These are phyloP conservation scores for Backusella luteola DNA, from an alignment of 192 early-diverging fungal genomes.

Conservation along the genomic window DNA sequence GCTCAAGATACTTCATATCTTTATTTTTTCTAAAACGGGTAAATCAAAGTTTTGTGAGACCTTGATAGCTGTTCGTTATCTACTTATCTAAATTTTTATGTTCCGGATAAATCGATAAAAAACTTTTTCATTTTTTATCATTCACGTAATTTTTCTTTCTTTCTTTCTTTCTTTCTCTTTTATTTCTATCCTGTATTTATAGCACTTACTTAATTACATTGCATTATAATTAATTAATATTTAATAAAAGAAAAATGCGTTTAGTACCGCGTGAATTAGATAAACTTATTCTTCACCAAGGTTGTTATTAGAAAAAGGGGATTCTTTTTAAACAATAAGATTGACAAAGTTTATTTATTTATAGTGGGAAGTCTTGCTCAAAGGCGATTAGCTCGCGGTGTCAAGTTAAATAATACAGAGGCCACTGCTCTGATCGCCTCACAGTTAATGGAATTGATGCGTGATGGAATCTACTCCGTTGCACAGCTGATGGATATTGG, in stretches of 20 bases:
- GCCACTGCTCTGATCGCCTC: conserved; percentile 87
- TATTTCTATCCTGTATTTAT: not conserved
- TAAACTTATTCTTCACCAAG: conserved; percentile 86
- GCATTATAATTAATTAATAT: not conserved
- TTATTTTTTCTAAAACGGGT: not conserved
- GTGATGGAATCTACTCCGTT: conserved; percentile 86
- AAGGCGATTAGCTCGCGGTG: conserved; percentile 83
- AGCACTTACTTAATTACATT: not conserved
- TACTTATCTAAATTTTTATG: not conserved
- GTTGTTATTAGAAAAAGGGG: not conserved
- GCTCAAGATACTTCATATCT: not conserved
- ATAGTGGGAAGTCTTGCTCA: conserved; percentile 84
- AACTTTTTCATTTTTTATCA: not conserved
- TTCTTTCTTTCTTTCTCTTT: not conserved
- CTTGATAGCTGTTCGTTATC: conserved; percentile 8
- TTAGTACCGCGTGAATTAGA: conserved; percentile 91
- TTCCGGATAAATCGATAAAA: not conserved
- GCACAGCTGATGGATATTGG: conserved; percentile 87
- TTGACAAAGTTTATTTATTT: not conserved
- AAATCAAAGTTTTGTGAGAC: conserved; percentile 5
- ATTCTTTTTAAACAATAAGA: not conserved
- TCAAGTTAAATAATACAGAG: conserved; percentile 86
- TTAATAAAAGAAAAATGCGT: conserved; percentile 48
- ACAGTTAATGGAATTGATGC: conserved; percentile 83
- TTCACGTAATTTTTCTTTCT: not conserved